These are phyloP conservation scores for Aspergillus intermedius DNA, from an alignment of 2,329 filamentous ascomycete species.

Conservation along the genomic window DNA sequence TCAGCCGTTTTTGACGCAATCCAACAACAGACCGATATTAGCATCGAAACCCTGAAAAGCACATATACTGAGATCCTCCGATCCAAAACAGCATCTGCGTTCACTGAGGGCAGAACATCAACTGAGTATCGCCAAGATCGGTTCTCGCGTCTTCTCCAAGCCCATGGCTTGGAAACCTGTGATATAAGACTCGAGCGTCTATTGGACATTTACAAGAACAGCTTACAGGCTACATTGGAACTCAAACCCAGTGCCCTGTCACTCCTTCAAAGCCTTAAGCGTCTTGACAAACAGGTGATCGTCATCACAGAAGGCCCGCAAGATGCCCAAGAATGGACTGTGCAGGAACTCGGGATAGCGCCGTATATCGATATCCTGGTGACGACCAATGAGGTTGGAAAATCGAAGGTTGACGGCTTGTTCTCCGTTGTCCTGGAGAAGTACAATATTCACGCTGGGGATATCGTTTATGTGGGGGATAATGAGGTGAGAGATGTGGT, in stretches of 20 bases:
- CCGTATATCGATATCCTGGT: slow-evolving; percentile 24
- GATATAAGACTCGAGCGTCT: slow-evolving; percentile 3
- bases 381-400: slow-evolving; percentile 27
- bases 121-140: slow-evolving; percentile 39
- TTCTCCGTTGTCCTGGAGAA: slow-evolving; percentile 19
- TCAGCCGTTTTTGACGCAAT: slow-evolving; percentile 27
- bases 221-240: slow-evolving; percentile 15
- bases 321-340: slow-evolving; percentile 43
- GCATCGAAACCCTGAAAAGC: slow-evolving; percentile 7
- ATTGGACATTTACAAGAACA: slow-evolving; percentile 9
- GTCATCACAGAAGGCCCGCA: slow-evolving; percentile 45
- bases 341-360: slow-evolving; percentile 25
- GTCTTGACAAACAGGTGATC: slow-evolving; percentile 33
- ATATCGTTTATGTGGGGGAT: slow-evolving; percentile 25
- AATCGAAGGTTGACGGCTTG: slow-evolving; percentile 27
- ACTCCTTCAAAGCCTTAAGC: slow-evolving; percentile 30
- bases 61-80: slow-evolving; percentile 31
- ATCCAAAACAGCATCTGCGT: slow-evolving; percentile 33
- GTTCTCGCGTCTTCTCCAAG: slow-evolving; percentile 29
- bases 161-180: slow-evolving; percentile 4
- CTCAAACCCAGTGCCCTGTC: slow-evolving; percentile 34
- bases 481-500: slow-evolving; percentile 20
- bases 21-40: slow-evolving; percentile 8
- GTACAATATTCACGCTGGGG: slow-evolving; percentile 11
- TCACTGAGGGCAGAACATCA: slow-evolving; percentile 41